Evolutionary conservation across 2,329 filamentous ascomycete genomes (phyloP).

Genomic region (Albifimbria verrucaria): DNA sequence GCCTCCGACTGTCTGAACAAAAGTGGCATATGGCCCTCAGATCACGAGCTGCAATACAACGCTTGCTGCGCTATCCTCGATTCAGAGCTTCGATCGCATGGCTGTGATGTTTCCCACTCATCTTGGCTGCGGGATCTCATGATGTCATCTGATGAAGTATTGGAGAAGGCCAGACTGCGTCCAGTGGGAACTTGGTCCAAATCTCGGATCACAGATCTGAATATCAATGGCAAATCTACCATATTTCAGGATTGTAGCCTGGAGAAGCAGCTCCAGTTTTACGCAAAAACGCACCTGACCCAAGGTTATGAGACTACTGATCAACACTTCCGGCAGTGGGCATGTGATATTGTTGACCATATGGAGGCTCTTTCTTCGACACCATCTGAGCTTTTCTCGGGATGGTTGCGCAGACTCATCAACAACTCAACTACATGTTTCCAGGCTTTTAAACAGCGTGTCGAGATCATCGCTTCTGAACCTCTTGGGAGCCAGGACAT

Average conservation of each 20-base stretch:
- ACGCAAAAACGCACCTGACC: conserved; percentile 46
- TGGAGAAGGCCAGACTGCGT: conserved; percentile 43
- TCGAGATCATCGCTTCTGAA: no score
- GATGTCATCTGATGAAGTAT: conserved; percentile 42
- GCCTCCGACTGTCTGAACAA: conserved; percentile 10
- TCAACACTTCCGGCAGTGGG: conserved; percentile 56
- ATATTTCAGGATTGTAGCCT: conserved; percentile 56
- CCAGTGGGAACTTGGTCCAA: conserved; percentile 44
- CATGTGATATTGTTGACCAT: conserved; percentile 54
- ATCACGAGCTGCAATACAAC: conserved; percentile 16
- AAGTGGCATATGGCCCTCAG: conserved; percentile 7
- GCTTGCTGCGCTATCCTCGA: conserved; percentile 19
- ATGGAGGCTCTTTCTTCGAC: conserved; percentile 49
- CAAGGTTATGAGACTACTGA: conserved; percentile 58
- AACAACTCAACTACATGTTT: no score
- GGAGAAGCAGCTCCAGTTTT: conserved; percentile 52
- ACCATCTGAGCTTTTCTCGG: conserved; percentile 47
- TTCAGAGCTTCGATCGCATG: not conserved
- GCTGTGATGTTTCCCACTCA: conserved; percentile 26
- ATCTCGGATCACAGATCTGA: conserved; percentile 43
- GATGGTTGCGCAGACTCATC: conserved; percentile 55
- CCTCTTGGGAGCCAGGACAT: no score
- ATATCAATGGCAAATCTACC: conserved; percentile 56
- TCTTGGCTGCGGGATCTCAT: conserved; percentile 60
- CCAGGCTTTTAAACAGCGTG: no score